Percentiles rank a stretch among this genome's conserved stretches.
Evolutionary conservation across 139 green algal species (phyloP).

Genomic region (Picochlorum sp.): DNA sequence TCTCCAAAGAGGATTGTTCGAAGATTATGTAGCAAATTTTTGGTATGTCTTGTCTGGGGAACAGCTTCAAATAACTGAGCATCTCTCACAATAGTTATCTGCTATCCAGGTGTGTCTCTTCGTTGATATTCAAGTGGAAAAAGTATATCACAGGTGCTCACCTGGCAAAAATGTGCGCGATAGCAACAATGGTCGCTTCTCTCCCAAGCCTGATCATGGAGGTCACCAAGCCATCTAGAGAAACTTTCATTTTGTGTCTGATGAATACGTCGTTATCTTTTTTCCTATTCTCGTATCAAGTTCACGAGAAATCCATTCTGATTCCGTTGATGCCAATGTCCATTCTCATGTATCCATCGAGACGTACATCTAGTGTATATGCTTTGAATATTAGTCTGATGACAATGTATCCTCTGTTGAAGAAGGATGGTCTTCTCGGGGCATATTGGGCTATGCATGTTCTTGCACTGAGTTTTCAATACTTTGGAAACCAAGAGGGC

Average conservation of each 20-base stretch:
- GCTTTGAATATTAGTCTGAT: slow-evolving; percentile 50
- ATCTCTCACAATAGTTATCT: too few species aligned
- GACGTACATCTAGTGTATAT: slow-evolving; percentile 24
- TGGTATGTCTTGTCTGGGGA: slow-evolving; percentile 41
- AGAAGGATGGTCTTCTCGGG: slow-evolving; percentile 52
- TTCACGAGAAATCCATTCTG: slow-evolving; percentile 97
- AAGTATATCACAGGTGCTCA: slow-evolving; percentile 27
- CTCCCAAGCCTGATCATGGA: slow-evolving; percentile 63
- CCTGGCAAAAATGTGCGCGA: slow-evolving; percentile 44
- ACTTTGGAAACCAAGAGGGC: background rate
- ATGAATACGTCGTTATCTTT: slow-evolving; percentile 77
- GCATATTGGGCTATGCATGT: background rate
- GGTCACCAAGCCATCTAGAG: slow-evolving; percentile 34
- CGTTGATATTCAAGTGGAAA: slow-evolving; percentile 82
- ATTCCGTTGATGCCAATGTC: slow-evolving; percentile 79
- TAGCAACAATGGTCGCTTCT: slow-evolving; percentile 48
- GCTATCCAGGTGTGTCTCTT: slow-evolving; percentile 49
- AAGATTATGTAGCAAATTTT: slow-evolving; percentile 98
- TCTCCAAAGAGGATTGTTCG: slow-evolving; percentile 79
- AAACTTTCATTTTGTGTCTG: slow-evolving; percentile 71
- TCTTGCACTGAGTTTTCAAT: background rate
- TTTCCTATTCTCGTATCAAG: slow-evolving; percentile 97
- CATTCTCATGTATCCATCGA: slow-evolving; percentile 34
- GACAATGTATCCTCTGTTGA: slow-evolving; percentile 88
- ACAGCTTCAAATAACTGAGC: too few species aligned